Conservation (phyloP, 1,139 yeast genomes). For the Suhomyces anneliseae region DNA sequence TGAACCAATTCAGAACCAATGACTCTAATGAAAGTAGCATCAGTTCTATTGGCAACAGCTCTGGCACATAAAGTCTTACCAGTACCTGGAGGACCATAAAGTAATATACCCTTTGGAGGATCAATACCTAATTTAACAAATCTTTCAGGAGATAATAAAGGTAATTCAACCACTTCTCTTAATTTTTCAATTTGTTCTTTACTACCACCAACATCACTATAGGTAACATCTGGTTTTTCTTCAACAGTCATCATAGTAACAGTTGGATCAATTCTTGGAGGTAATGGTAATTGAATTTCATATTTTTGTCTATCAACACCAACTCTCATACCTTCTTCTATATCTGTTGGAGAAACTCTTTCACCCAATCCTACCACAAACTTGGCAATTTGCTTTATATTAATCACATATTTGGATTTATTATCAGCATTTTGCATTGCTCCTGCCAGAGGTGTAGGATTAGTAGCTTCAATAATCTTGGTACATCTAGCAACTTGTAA, state of each 20-base stretch:
- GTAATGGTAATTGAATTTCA: constrained; percentile 93
- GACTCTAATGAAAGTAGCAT: constrained; percentile 95
- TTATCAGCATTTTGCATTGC: constrained; percentile 64
- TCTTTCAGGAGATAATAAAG: constrained; percentile 90
- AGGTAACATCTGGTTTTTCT: constrained; percentile 92
- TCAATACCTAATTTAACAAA: constrained; percentile 95
- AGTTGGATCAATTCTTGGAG: constrained; percentile 95
- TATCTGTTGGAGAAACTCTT: constrained; percentile 96
- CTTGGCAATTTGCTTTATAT: constrained; percentile 96
- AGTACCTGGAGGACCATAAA: constrained; percentile 98
- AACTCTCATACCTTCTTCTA: constrained; percentile 98
- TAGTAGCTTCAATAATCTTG: constrained; percentile 74
- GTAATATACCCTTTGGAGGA: constrained; percentile 94
- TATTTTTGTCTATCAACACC: constrained; percentile 98
- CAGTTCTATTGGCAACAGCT: constrained; percentile 98
- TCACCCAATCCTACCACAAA: constrained; percentile 97
- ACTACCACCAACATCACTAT: constrained; percentile 95
- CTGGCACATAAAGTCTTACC: constrained; percentile 98
- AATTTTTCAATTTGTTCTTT: constrained; percentile 96
- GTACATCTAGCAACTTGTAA: constrained; percentile 98
- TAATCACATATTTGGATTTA: constrained; percentile 89
- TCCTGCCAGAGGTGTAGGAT: constrained; percentile 38
- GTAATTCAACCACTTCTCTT: constrained; percentile 95
- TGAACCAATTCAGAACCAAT: constrained; percentile 98
- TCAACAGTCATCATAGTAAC: constrained; percentile 99